These are phyloP conservation scores for Aquilaria yunnanensis DNA, from an alignment of 345 rosid genomes.

Conservation along the genomic window DNA sequence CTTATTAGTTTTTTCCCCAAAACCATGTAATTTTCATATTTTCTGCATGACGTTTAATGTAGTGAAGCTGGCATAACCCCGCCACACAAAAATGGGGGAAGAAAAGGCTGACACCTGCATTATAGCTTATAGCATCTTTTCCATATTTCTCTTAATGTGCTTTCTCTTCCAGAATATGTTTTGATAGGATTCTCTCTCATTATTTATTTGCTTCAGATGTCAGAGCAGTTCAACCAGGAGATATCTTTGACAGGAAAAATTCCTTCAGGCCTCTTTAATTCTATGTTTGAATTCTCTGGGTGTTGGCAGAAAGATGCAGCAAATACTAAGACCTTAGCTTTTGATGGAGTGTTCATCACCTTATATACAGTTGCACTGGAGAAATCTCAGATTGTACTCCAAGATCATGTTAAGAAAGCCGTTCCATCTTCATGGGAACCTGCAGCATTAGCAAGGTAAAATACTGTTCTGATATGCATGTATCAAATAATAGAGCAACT, in stretches of 20 bases:
- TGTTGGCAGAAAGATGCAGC: conserved; percentile 96
- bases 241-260: conserved; percentile 81
- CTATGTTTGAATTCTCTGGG: conserved; percentile 85
- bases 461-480: not conserved
- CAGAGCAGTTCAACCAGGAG: conserved; percentile 96
- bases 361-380: conserved; percentile 61
- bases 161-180: not conserved
- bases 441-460: conserved; percentile 63
- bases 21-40: no score
- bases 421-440: conserved; percentile 76
- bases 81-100: no score
- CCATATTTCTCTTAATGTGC: not conserved
- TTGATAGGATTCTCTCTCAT: not conserved
- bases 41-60: no score
- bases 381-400: conserved; percentile 55
- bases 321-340: conserved; percentile 84
- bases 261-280: conserved; percentile 86
- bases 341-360: conserved; percentile 73
- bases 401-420: conserved; percentile 59
- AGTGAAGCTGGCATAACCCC: no score
- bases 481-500: no score
- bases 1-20: no score
- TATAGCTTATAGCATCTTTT: not conserved
- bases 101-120: no score
- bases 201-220: conserved; percentile 49